Evolutionary conservation across 176 grass and related monocot genomes (phyloP).

Genomic region (Ampelocalamus luodianensis): DNA sequence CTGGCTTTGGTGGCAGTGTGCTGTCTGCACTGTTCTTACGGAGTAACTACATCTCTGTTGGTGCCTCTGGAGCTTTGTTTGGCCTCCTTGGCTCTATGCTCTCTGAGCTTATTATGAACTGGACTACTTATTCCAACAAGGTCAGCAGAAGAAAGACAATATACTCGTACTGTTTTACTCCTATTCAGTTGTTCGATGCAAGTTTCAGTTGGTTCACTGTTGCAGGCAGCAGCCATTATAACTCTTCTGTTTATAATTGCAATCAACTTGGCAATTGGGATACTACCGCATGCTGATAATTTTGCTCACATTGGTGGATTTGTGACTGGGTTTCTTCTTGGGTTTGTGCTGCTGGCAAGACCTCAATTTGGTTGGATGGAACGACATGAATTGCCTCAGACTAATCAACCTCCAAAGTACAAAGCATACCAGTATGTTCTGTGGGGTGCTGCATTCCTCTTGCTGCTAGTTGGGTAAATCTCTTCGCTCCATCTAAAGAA

Average conservation of each 20-base stretch:
- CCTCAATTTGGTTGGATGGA: slow-evolving; percentile 94
- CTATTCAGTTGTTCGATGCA: slow-evolving; percentile 1
- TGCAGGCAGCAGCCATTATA: slow-evolving; percentile 74
- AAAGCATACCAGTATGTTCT: slow-evolving; percentile 76
- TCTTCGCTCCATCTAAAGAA: background rate
- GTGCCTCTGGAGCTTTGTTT: slow-evolving; percentile 96
- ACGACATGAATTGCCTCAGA: slow-evolving; percentile 62
- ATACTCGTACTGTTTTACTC: background rate
- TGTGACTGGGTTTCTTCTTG: slow-evolving; percentile 74
- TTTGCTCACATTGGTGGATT: slow-evolving; percentile 87
- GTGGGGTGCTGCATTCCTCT: slow-evolving; percentile 63
- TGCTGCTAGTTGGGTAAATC: slow-evolving; percentile 75
- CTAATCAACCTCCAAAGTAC: slow-evolving; percentile 81
- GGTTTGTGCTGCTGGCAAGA: slow-evolving; percentile 76
- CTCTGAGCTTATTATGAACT: slow-evolving; percentile 94
- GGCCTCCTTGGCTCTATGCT: slow-evolving; percentile 94
- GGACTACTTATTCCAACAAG: slow-evolving; percentile 95
- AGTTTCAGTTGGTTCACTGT: slow-evolving; percentile 23
- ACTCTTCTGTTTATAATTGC: slow-evolving; percentile 70
- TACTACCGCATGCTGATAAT: slow-evolving; percentile 85
- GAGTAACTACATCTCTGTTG: slow-evolving; percentile 66
- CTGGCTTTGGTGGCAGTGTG: slow-evolving; percentile 80
- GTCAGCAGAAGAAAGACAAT: slow-evolving; percentile 42
- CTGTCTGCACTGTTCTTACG: slow-evolving; percentile 73
- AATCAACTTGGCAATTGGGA: slow-evolving; percentile 83